Evolutionary conservation across 2,329 filamentous ascomycete genomes (phyloP).

Genomic region (Trichoderma arundinaceum): DNA sequence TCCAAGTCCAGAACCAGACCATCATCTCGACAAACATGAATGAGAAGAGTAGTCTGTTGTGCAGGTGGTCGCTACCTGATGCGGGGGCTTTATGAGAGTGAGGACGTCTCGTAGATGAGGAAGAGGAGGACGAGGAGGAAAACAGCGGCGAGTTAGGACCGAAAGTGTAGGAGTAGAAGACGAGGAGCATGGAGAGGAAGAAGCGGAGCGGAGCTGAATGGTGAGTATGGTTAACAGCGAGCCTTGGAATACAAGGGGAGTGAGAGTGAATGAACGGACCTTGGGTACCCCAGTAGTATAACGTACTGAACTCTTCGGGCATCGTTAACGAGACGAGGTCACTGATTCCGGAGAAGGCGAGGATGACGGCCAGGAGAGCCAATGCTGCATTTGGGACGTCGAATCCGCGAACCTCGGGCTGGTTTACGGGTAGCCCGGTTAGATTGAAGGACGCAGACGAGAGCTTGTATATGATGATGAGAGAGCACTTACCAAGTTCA

Average conservation of each 20-base stretch:
- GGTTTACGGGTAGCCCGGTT: not conserved
- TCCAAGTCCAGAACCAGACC: constrained; percentile 86
- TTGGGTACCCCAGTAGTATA: constrained; percentile 71
- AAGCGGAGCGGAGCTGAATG: constrained; percentile 66
- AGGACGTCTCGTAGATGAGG: constrained; percentile 39
- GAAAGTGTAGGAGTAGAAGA: constrained; percentile 70
- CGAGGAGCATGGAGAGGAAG: constrained; percentile 64
- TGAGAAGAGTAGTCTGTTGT: constrained; percentile 84
- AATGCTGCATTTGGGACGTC: constrained; percentile 71
- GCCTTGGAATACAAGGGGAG: constrained; percentile 37
- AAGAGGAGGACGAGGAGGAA: constrained; percentile 45
- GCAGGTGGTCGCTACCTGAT: constrained; percentile 70
- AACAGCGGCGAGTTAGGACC: constrained; percentile 51
- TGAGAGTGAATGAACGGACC: constrained; percentile 51
- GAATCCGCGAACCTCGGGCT: constrained; percentile 72
- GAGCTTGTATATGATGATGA: not conserved
- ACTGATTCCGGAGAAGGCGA: constrained; percentile 64
- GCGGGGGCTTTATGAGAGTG: constrained; percentile 39
- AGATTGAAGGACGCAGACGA: not conserved
- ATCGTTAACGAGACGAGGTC: constrained; percentile 71
- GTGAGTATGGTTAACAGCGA: constrained; percentile 21
- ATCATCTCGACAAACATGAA: constrained; percentile 85
- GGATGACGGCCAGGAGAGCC: constrained; percentile 73
- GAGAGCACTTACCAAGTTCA: constrained; percentile 70
- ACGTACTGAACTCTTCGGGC: constrained; percentile 67